Conservation (phyloP, 495 filamentous ascomycete species). For the Penicillium angulare region DNA sequence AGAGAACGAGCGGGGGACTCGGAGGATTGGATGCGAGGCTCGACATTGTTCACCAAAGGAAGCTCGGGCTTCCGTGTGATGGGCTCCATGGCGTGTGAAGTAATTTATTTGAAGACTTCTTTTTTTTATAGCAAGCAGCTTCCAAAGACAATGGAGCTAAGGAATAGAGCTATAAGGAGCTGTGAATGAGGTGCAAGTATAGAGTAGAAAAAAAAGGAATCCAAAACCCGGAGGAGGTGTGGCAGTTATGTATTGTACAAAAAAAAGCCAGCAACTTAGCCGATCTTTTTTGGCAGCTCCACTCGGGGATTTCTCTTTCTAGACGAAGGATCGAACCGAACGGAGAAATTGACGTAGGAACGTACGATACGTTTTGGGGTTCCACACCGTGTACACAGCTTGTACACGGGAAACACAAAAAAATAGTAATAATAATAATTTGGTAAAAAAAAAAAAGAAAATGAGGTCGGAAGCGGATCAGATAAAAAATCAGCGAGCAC, state of each 20-base stretch:
- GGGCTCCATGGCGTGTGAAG: slow-evolving; percentile 16
- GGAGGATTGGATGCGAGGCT: slow-evolving; percentile 14
- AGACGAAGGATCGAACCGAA: slow-evolving; percentile 17
- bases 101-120: background rate
- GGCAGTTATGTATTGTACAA: slow-evolving; percentile 21
- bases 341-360: slow-evolving; percentile 6
- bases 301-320: slow-evolving; percentile 14
- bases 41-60: slow-evolving; percentile 15
- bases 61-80: slow-evolving; percentile 24
- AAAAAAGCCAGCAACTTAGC: background rate
- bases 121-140: background rate
- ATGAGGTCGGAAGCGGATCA: slow-evolving; percentile 21
- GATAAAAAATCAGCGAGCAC: slow-evolving; percentile 24
- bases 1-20: slow-evolving; percentile 13
- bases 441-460: slow-evolving; percentile 7
- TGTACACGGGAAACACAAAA: no score
- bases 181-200: slow-evolving; percentile 7
- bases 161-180: slow-evolving; percentile 2
- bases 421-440: background rate
- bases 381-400: no score
- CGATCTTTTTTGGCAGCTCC: slow-evolving; percentile 7
- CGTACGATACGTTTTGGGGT: slow-evolving; percentile 16
- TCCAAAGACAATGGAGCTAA: background rate
- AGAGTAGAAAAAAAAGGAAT: background rate
- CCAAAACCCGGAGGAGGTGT: background rate